Evolutionary conservation across 208 protist genomes (phyloP).

Genomic region (Entamoeba moshkovskii): DNA sequence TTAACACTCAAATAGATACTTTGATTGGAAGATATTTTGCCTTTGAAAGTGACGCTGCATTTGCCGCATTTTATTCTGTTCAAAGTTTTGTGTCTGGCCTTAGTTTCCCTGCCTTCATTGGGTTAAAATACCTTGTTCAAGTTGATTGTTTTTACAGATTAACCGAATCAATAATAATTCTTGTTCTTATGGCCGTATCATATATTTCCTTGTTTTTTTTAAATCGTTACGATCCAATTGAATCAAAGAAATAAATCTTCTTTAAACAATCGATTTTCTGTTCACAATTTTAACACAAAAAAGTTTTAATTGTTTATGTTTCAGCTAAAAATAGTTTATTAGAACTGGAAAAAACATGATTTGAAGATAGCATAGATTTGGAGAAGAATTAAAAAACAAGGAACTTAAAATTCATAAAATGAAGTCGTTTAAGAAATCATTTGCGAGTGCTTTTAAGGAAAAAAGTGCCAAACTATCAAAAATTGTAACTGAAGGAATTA

Average conservation of each 20-base stretch:
- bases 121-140: neutral
- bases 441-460: neutral
- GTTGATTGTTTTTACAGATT: neutral
- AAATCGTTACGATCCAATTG: neutral
- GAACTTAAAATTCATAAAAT: no score
- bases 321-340: no score
- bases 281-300: no score
- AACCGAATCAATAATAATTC: neutral
- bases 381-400: no score
- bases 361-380: no score
- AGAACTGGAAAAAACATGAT: no score
- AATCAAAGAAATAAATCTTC: neutral
- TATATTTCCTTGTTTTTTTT: neutral
- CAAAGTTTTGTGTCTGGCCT: neutral
- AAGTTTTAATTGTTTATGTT: no score
- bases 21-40: neutral
- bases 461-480: neutral
- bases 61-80: neutral
- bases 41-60: neutral
- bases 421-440: neutral
- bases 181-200: neutral
- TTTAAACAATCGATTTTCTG: no score
- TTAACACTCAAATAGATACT: neutral
- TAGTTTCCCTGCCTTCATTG: neutral
- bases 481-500: neutral